phyloP scores from a whole-genome alignment of 2,329 filamentous ascomycete species.

The Blastomyces percursus region DNA sequence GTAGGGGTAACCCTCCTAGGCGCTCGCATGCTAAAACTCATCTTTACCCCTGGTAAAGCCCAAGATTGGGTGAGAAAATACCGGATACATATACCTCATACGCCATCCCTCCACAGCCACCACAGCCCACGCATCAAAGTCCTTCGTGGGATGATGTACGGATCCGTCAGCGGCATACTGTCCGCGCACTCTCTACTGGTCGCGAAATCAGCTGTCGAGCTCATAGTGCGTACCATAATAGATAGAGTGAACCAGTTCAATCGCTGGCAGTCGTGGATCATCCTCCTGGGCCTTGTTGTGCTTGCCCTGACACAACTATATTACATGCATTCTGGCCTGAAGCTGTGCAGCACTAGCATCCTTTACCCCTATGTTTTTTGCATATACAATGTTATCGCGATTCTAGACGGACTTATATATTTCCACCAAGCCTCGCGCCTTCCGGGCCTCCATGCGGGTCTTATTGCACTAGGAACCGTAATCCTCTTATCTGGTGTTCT shows the following conservation, averaged over 20 bases:
- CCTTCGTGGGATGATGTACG: slow-evolving; percentile 73
- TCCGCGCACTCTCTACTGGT: slow-evolving; percentile 89
- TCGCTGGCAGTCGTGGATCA: slow-evolving; percentile 88
- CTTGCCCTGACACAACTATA: slow-evolving; percentile 86
- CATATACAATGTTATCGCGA: slow-evolving; percentile 98
- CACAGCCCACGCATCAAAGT: slow-evolving; percentile 58
- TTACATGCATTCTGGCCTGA: slow-evolving; percentile 86
- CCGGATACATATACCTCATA: slow-evolving; percentile 23
- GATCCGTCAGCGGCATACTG: slow-evolving; percentile 79
- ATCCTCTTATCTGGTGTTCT: slow-evolving; percentile 81
- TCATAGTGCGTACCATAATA: slow-evolving; percentile 75
- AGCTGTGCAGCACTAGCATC: slow-evolving; percentile 88
- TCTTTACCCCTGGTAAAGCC: slow-evolving; percentile 23
- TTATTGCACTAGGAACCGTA: slow-evolving; percentile 72
- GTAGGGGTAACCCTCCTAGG: slow-evolving; percentile 57
- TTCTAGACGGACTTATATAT: slow-evolving; percentile 92
- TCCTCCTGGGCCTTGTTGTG: slow-evolving; percentile 67
- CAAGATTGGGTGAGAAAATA: slow-evolving; percentile 20
- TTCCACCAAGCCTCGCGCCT: slow-evolving; percentile 81
- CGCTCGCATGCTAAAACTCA: slow-evolving; percentile 37
- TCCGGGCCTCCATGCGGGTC: slow-evolving; percentile 55
- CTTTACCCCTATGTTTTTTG: slow-evolving; percentile 97
- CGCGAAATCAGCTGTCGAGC: slow-evolving; percentile 91
- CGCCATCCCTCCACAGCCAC: slow-evolving; percentile 19
- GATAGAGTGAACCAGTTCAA: slow-evolving; percentile 88